phyloP scores from a whole-genome alignment of 2,329 filamentous ascomycete genomes.

The Nectriaceae sp. region DNA sequence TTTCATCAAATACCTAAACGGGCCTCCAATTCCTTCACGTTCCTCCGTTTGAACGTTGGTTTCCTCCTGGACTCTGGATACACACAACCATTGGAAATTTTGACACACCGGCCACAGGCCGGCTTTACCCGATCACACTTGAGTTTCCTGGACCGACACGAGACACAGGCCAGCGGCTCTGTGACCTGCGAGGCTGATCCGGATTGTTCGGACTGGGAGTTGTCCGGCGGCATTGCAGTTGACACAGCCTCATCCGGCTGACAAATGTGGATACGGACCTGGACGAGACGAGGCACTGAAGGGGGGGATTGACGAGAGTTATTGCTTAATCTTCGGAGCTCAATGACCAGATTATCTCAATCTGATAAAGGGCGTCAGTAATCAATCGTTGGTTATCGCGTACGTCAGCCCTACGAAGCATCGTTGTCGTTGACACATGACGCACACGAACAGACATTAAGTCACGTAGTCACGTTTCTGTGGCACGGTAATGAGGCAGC shows the following conservation, averaged over 20 bases:
- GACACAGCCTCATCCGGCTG: conserved; percentile 18
- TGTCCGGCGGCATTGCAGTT: conserved; percentile 23
- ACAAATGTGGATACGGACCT: not conserved
- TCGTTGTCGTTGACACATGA: not conserved
- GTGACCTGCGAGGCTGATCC: conserved; percentile 19
- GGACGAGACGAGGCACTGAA: conserved; percentile 3
- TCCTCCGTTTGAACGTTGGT: conserved; percentile 82
- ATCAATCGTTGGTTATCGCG: not conserved
- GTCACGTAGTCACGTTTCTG: not conserved
- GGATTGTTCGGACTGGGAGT: conserved; percentile 22
- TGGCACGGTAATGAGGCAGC: not conserved
- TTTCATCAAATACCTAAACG: conserved; percentile 65
- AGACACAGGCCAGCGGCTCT: conserved; percentile 73
- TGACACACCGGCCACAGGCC: conserved; percentile 76
- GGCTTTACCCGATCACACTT: conserved; percentile 83
- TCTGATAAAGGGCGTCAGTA: not conserved
- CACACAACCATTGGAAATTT: conserved; percentile 74
- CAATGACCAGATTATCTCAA: not conserved
- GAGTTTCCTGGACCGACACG: conserved; percentile 82
- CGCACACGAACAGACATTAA: not conserved
- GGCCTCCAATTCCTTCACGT: conserved; percentile 88
- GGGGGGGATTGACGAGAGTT: not conserved
- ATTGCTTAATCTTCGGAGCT: not conserved
- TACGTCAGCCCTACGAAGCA: conserved; percentile 1
- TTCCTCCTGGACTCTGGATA: conserved; percentile 91